Percentiles rank a stretch among this genome's conserved stretches.
Conservation (phyloP, 257 asterid genomes). For the Solanum pennellii region DNA sequence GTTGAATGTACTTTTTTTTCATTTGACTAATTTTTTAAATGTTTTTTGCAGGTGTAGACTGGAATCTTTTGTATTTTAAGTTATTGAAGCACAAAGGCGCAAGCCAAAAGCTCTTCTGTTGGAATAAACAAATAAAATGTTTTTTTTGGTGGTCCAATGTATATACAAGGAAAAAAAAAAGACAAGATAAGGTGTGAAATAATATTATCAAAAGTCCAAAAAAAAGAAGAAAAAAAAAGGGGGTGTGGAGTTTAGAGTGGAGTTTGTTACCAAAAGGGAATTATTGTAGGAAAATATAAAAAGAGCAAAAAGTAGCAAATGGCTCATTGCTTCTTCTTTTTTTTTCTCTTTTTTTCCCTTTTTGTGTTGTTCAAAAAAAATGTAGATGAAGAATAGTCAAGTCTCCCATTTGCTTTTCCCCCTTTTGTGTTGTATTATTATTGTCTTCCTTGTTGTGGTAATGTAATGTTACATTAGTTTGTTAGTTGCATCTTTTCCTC, state of each 20-base stretch:
- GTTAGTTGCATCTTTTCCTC: not conserved
- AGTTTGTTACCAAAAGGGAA: conserved; percentile 11
- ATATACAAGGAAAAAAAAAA: not conserved
- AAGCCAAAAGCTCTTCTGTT: not conserved
- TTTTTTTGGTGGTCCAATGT: not conserved
- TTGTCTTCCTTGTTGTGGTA: not conserved
- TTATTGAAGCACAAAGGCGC: not conserved
- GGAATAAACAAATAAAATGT: not conserved
- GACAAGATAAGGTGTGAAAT: not conserved
- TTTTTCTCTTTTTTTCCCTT: not conserved
- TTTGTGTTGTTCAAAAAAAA: not conserved
- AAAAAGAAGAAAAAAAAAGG: not conserved
- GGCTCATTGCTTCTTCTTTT: conserved; percentile 8
- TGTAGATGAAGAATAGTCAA: not conserved
- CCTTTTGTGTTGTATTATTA: not conserved
- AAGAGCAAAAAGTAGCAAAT: conserved; percentile 18
- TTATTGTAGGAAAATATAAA: not conserved
- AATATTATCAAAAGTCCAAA: not conserved
- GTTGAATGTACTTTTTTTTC: no score
- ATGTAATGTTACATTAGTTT: not conserved
- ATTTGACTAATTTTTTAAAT: not conserved
- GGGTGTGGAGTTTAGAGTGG: conserved; percentile 27
- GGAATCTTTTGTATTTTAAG: not conserved
- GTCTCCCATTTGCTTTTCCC: conserved; percentile 33
- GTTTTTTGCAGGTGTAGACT: not conserved